Evolutionary conservation across 116 monocot genomes (phyloP), one percentile per base, ranked within the genome.

Genomic region (Posidonia oceanica): DNA sequence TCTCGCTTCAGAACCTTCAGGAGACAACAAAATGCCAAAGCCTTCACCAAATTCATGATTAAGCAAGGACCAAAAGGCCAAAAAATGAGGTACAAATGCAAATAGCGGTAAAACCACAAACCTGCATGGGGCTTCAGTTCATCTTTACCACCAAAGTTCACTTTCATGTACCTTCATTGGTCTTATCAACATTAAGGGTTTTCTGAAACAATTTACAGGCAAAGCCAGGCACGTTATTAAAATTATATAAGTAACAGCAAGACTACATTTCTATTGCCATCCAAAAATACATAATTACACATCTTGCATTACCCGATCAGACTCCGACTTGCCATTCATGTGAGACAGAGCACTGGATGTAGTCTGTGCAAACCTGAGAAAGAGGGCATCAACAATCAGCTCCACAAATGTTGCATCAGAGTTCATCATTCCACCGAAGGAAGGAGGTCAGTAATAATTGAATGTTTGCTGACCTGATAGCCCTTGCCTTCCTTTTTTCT

Each of bases 401-500:
- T 56, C 17, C 17, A n/a, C 14, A 29, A 29, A 29, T 29, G 29
- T 29, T 29, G 29, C 29, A 29, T 29, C 6, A 44, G 41, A 14
- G 21, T 44, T 15, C 18, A 20, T 14, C 7, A 13, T 8, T 13
- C 29, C 67, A 14, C n/a, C n/a, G 3, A 65, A 65, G 14, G 18
- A 65, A 41, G 4, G 17, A 37, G 7, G 68, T 36, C 53, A 2
- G 20, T 52, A 7, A 66, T 37, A 39, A 38, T 16, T 15, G 38
- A 61, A 41, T 14, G 59, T 16, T 15, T 17, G 18, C 39, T 63
- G 2, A 88, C 88, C 88, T 85, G n/a, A 72, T 52, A 52, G 89
- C 89, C 40, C 89, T 83, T 74, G 86, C 89, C 72, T 89, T 83
- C 59, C 72, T 76, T 74, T 89, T 89, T 15, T 86, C 89, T 79